Base-by-base conservation (phyloP, 2,329 filamentous ascomycete species). In the Colletotrichum brevisporum region DNA sequence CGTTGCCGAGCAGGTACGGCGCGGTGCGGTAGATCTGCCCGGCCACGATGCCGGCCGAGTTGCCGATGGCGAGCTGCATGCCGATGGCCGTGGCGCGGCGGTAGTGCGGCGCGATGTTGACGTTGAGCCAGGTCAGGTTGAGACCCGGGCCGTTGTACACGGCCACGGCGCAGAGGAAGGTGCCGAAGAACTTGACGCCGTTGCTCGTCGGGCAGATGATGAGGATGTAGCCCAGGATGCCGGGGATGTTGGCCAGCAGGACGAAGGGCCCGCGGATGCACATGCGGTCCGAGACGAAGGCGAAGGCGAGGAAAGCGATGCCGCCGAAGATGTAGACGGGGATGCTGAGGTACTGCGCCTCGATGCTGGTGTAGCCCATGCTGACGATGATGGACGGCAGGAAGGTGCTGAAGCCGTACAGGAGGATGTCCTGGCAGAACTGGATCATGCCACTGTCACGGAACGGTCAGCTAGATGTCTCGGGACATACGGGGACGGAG, bases 381-480 rank as follows among this genome's bases (percentile, higher is more conserved):
- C 79, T 80, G 50, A 82, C 79, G 55, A 89, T 79, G 71, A 90
- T 89, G 2, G 83, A 83, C 2, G 88, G 88, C 4, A 89, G 77
- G 74, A 89, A 89, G 10, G 86, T 89, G 71, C 82, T 85, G 75
- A 89, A 88, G n/a, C 86, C 87, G 73, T 87, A 89, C 0, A 86
- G 78, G 51, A 86, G 76, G 27, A 85, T 84, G 66, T 86, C 84
- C 66, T 85, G 82, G 58, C 84, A 86, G 74, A 88, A 87, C 54
- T 87, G 84, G 18, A 84, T 84, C 26, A 76, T 69, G 5, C 81
- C 83, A 65, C 62, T 67, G 24, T 56, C 62, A 5, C 6, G 10
- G 8, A 56, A 6, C 71, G 71, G 45, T 57, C 45, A 61, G 60
- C 13, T 26, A 36, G 5, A 39, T 10, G n/a, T 18, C 12, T 50